Conservation (phyloP, 176 grass and related monocot species). For the Triticum aestivum region IWGSC_CS_RefSeq_v2.1 NC_057798.1:391220691-391221190, state of each 20-base stretch:
- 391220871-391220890: too few relatives aligned
- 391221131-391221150: not conserved
- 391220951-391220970: not conserved
- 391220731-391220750: not conserved
- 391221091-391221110: not conserved
- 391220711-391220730: slow-evolving; percentile 35
- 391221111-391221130: not conserved
- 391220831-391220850: not conserved
- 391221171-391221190: not conserved
- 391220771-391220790: not conserved
- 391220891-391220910: too few relatives aligned
- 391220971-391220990: not conserved
- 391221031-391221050: not conserved
- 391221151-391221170: slow-evolving; percentile 31
- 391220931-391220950: not conserved
- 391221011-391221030: not conserved
- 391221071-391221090: not conserved
- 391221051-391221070: not conserved
- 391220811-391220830: not conserved
- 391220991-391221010: not conserved
- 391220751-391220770: slow-evolving; percentile 1
- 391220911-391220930: not conserved
- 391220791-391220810: not conserved
- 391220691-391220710: not conserved
- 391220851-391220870: too few relatives aligned